Base-by-base conservation (phyloP, 176 grass and related monocot genomes). In the Puya raimondii region DNA sequence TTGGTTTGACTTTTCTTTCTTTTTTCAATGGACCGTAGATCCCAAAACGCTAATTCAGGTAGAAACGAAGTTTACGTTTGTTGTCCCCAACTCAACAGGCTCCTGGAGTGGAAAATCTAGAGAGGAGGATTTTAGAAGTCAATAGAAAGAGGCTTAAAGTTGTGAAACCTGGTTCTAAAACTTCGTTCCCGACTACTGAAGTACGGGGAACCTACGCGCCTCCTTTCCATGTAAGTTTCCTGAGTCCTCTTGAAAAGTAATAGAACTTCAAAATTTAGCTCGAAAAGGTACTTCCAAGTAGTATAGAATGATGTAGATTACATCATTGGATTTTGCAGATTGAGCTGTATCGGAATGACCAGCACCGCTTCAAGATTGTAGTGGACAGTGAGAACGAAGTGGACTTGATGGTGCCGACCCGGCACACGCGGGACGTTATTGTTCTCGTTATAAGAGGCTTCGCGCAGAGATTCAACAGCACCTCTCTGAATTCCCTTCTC, bases 151-250 rank as follows among this genome's bases (percentile, higher is more conserved):
- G 89, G 69, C 80, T 93, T 13, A 99, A 99, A 76, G 94, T 99
- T 78, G 87, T 99, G 16, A 99, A 99, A 81, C 94, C 89, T 70
- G 89, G 94, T 72, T 93, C 94, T 12, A 99, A 86, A 77, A 89
- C 89, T 70, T 91, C 89, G n/a, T 99, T 99, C 76, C 82, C 86
- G 15, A 69, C 33, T 63, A 99, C 80, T 53, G 87, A 93, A 88
- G 63, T 85, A 8, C 84, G 84, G 78, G 94, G 89, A 80, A 88
- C 89, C 16, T 99, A 93, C 69, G 65, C 80, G 47, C 89, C 89
- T 54, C 89, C 94, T 48, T 99, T 99, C 75, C 94, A 99, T 84
- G 89, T 97, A 83, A 74, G 80, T 2, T 73, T 47, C 8, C 65
- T 22, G 23, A 8, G 58, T 20, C 67, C 64, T 64, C 64, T 63